Evolutionary conservation across 306 rosid species (phyloP), one percentile per base, ranked within the genome.

Genomic region (Pyrus communis): DNA sequence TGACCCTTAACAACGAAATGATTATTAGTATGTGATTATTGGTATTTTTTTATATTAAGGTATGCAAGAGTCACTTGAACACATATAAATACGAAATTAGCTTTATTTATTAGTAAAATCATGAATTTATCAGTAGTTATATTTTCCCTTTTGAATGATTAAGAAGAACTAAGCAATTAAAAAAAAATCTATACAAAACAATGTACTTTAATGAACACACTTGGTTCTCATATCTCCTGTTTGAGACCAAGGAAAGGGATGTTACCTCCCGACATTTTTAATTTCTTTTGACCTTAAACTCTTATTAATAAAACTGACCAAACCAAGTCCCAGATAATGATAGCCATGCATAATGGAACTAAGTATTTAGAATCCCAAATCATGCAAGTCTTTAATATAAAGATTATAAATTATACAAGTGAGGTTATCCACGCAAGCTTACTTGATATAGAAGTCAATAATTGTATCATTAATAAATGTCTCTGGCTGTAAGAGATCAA

Each of bases 401-500:
- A 66, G 57, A 76, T 76, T 35, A 46, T 17, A 67, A 69, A 69
- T 68, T 4, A 61, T 18, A 27, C 54, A 49, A 49, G 45, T 60
- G 30, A 25, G 59, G 15, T 21, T 18, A 63, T 57, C 40, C 58
- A 10, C 30, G 31, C 67, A 67, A 78, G 84, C 98, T 86, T 88
- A 94, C 98, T 90, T 86, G 86, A 91, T 94, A 79, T 94, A 94
- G 77, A 94, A 94, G 81, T 94, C 98, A 17, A 94, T 89, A 72
- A 94, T 87, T 23, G 98, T 94, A 86, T 91, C 98, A 79, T 94
- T 94, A 76, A 91, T 74, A 81, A 90, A 94, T 72, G 94, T 94
- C 70, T 94, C 98, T n/a, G 98, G 98, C 82, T 82, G 95, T 83
- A 94, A 79, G 78, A 94, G 86, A 88, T 91, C 98, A 86, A 90